Base-by-base conservation (phyloP, 1,139 yeast genomes). In the Lodderomyces theae region DNA sequence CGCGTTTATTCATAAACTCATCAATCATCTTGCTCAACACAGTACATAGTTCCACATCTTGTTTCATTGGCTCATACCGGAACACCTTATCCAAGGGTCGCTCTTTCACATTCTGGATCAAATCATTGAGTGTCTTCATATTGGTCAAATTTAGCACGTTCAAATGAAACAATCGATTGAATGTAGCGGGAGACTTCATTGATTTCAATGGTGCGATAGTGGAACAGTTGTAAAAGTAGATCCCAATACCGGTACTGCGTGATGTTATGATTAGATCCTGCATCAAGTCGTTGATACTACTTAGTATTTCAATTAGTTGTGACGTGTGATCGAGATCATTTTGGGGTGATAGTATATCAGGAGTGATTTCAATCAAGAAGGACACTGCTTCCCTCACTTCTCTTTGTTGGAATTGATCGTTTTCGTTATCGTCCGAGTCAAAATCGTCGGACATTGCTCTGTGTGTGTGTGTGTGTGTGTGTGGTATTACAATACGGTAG, bases 231-330 rank as follows among this genome's bases (percentile, higher is more conserved):
- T 78, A 79, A 19, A 84, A 57, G 51, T 79, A 82, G 37, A 84
- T 72, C 0, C 89, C 90, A 26, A 83, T 64, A 0, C 88, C 89
- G 0, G 88, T 79, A 43, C 69, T 69, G 2, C 86, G 84, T 42
- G 76, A 58, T 0, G 82, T 71, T 32, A 80, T 78, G 1, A 80
- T 73, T 44, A 82, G 61, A 34, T 78, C 82, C 4, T 78, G 65
- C 67, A 82, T 73, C 38, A 84, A 61, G 8, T 74, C 78, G 43
- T 72, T 64, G 19, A 83, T 60, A n/a, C 82, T 69, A 12, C 66
- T 64, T 23, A 84, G 56, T 11, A 84, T 78, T 43, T 74, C 77
- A 22, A 65, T 52, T n/a, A 83, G 52, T 45, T 76, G 30, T 16
- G 35, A 30, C 12, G 19, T n/a, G 79, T 10, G 70, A 56, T 38